Evolutionary conservation across 2,329 filamentous ascomycete species (phyloP).

Genomic region (Ascochyta clinopodiicola): DNA sequence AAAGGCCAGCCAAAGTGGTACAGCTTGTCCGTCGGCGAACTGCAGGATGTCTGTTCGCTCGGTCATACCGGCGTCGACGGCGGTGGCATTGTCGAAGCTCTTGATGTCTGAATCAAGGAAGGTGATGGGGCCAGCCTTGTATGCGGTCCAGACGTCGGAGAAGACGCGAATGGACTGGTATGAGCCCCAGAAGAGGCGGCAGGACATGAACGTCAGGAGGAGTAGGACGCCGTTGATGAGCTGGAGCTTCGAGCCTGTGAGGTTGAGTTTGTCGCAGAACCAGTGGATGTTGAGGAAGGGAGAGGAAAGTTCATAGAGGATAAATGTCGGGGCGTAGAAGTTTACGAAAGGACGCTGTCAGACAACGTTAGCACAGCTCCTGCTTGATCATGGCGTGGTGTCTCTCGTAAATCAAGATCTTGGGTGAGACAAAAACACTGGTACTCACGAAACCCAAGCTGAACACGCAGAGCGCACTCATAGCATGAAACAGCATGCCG

Average conservation of each 20-base stretch:
- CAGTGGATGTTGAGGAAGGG: constrained; percentile 89
- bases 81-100: constrained; percentile 33
- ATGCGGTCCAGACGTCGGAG: constrained; percentile 65
- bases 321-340: constrained; percentile 80
- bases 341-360: constrained; percentile 79
- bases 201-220: constrained; percentile 75
- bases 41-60: constrained; percentile 56
- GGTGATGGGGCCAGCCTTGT: constrained; percentile 33
- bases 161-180: constrained; percentile 72
- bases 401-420: not conserved
- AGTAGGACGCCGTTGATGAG: constrained; percentile 79
- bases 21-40: constrained; percentile 50
- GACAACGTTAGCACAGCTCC: not conserved
- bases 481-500: constrained; percentile 79
- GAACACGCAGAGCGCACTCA: constrained; percentile 76
- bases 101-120: constrained; percentile 39
- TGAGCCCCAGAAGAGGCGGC: constrained; percentile 78
- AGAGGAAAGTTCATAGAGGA: constrained; percentile 85
- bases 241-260: constrained; percentile 77
- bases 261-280: constrained; percentile 86
- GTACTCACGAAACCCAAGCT: constrained; percentile 76
- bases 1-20: constrained; percentile 73
- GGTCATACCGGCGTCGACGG: constrained; percentile 20
- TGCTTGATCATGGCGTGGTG: not conserved
- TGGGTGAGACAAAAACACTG: not conserved